Percentiles rank a stretch among this genome's conserved stretches.
phyloP scores from a whole-genome alignment of 2,329 filamentous ascomycete genomes.

The Xylaria sp. region DNA sequence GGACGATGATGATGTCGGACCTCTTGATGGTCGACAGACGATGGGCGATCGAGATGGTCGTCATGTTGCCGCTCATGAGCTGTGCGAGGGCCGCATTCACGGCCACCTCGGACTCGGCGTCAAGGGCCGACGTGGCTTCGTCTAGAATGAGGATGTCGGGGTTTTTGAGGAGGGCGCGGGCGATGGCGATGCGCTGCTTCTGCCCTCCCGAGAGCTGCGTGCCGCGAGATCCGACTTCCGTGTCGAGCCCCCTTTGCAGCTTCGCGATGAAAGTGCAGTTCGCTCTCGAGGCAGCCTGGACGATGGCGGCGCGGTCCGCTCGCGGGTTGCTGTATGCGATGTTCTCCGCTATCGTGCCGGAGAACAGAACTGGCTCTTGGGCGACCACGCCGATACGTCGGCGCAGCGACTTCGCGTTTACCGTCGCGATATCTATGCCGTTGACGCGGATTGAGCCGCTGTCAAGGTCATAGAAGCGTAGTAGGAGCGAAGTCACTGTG shows the following conservation, averaged over 20 bases:
- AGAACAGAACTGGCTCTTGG: conserved; percentile 94
- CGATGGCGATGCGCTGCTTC: conserved; percentile 98
- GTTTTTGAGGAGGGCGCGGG: conserved; percentile 90
- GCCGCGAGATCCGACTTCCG: conserved; percentile 88
- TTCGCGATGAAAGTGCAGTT: conserved; percentile 98
- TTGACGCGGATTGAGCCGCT: conserved; percentile 82
- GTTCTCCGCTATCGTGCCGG: conserved; percentile 84
- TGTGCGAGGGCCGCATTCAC: conserved; percentile 89
- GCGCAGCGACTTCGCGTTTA: conserved; percentile 94
- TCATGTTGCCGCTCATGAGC: conserved; percentile 86
- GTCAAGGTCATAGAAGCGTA: conserved; percentile 90
- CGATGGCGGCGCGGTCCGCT: conserved; percentile 82
- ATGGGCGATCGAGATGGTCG: conserved; percentile 97
- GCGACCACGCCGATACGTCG: conserved; percentile 94
- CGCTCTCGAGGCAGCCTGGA: conserved; percentile 86
- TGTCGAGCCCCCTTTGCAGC: conserved; percentile 95
- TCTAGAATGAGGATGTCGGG: conserved; percentile 97
- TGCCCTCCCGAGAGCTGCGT: conserved; percentile 95
- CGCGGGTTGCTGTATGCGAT: conserved; percentile 89
- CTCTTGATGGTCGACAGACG: conserved; percentile 96
- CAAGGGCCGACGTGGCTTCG: conserved; percentile 93
- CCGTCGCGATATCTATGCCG: conserved; percentile 80
- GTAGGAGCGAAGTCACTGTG: conserved; percentile 88
- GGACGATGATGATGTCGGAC: conserved; percentile 92
- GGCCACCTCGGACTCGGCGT: conserved; percentile 95